These are phyloP conservation scores for Gracilaria caudata DNA, from an alignment of 23 red algal species.

Conservation along the genomic window DNA sequence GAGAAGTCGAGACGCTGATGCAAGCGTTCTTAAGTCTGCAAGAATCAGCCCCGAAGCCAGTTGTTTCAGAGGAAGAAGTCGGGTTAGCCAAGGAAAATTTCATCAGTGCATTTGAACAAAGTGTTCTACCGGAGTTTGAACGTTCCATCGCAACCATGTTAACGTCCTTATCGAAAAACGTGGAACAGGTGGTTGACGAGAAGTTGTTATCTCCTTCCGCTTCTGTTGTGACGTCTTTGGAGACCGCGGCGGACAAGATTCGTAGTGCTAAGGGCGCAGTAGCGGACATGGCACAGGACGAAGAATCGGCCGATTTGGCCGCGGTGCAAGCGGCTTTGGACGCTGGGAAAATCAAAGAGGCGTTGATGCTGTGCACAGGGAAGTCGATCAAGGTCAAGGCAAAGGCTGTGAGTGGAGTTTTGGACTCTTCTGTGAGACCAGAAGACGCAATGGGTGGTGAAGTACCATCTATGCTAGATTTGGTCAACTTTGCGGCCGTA, in stretches of 20 bases:
- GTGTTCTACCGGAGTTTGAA: constrained; percentile 49
- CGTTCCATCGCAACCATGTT: constrained; percentile 27
- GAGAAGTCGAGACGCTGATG: constrained; percentile 45
- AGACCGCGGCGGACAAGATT: constrained; percentile 47
- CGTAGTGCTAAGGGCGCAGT: constrained; percentile 16
- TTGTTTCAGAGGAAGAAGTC: background rate
- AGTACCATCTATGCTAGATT: constrained; percentile 13
- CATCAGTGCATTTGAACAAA: constrained; percentile 41
- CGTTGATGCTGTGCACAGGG: constrained; percentile 25
- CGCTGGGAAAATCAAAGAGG: constrained; percentile 23
- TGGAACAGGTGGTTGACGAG: constrained; percentile 27
- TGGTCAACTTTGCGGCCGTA: constrained; percentile 48
- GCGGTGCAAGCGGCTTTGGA: constrained; percentile 57
- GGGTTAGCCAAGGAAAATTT: background rate
- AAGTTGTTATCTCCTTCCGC: constrained; percentile 12
- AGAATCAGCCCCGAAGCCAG: background rate
- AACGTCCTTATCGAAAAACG: background rate
- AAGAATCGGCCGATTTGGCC: constrained; percentile 37
- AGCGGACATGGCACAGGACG: constrained; percentile 24
- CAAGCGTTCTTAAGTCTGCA: constrained; percentile 32
- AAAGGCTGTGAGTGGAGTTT: constrained; percentile 52
- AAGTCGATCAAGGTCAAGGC: constrained; percentile 48
- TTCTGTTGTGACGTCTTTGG: constrained; percentile 22
- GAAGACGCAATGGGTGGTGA: constrained; percentile 46
- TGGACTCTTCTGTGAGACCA: constrained; percentile 36